Evolutionary conservation across 2,329 filamentous ascomycete species (phyloP), one percentile per base, ranked within the genome.

Genomic region (Colletotrichum sp.): DNA sequence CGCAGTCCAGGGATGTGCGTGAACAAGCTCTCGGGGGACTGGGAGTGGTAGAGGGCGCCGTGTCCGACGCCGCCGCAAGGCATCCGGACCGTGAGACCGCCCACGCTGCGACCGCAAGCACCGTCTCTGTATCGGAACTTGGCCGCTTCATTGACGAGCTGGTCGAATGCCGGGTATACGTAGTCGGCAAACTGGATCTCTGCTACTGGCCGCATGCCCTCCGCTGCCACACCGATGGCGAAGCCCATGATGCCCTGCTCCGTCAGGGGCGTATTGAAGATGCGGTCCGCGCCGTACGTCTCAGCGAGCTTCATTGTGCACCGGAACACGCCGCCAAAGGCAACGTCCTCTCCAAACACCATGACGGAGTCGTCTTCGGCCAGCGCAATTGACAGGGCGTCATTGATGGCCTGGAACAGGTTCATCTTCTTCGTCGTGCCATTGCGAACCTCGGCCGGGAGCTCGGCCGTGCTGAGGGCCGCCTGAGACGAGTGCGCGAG

Each of bases 141-240:
- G 76, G 95, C 95, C 0, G 95, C 96, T 85, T 98, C 96, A 81
- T 98, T 98, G 81, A 98, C 95, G 36, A 98, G 90, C 87, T 98
- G 96, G 82, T 98, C 96, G 81, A 98, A 98, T 0, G 96, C 96
- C 4, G 96, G 96, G 83, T 93, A 98, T 71, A 98, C 93, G 83
- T 98, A 98, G 83, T 98, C 96, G 75, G 96, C 96, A 82, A 98
- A 98, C 83, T 98, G 96, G 71, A 98, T 96, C 87, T 99, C 97
- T 1, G 96, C 96, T 28, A 99, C 92, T 0, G 97, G 95, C 73
- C 94, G 94, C 94, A 98, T 96, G 28, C 96, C 96, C 86, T 98
- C 94, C 8, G 95, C 95, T 0, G 96, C 96, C 44, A 93, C 92
- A 3, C 97, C 97, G 79, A 99, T 96, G 13, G 94, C 97, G 82